phyloP scores from a whole-genome alignment of 352 stramenopile genomes.

The Pythium pectinolyticum region DNA sequence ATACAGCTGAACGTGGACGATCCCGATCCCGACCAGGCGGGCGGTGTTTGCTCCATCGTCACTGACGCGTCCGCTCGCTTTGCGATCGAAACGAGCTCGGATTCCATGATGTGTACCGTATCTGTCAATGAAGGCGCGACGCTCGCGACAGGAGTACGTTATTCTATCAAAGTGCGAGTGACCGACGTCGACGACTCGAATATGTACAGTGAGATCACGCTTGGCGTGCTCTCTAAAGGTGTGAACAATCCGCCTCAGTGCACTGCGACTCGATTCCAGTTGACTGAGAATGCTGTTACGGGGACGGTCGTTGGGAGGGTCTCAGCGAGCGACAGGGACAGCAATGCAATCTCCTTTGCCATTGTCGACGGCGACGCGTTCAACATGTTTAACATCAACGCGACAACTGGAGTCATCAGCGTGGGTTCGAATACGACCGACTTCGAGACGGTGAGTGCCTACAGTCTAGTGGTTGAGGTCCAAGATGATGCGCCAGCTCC shows the following conservation, averaged over 20 bases:
- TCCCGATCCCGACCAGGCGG: constrained; percentile 43
- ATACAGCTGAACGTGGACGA: constrained; percentile 46
- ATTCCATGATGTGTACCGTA: constrained; percentile 29
- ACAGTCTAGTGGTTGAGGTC: constrained; percentile 42
- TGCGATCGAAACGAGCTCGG: constrained; percentile 25
- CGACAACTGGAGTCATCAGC: constrained; percentile 38
- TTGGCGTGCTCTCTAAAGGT: constrained; percentile 45
- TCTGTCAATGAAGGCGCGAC: constrained; percentile 12
- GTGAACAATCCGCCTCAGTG: constrained; percentile 54
- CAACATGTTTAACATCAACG: constrained; percentile 53
- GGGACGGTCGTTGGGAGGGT: constrained; percentile 32
- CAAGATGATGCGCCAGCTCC: constrained; percentile 45
- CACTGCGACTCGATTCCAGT: constrained; percentile 21
- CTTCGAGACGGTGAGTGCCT: constrained; percentile 39
- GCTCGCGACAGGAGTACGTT: constrained; percentile 19
- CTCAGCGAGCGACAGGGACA: constrained; percentile 36
- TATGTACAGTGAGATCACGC: constrained; percentile 42
- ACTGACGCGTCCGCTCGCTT: constrained; percentile 33
- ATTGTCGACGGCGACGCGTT: constrained; percentile 38
- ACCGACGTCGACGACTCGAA: constrained; percentile 39
- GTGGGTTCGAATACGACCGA: constrained; percentile 44
- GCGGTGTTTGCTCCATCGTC: constrained; percentile 44
- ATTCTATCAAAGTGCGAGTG: constrained; percentile 31
- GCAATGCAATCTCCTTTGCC: constrained; percentile 37
- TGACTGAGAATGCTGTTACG: constrained; percentile 47